Evolutionary conservation across 371 early-diverging fungal species (phyloP).

Genomic region (Mortierella sp.): DNA sequence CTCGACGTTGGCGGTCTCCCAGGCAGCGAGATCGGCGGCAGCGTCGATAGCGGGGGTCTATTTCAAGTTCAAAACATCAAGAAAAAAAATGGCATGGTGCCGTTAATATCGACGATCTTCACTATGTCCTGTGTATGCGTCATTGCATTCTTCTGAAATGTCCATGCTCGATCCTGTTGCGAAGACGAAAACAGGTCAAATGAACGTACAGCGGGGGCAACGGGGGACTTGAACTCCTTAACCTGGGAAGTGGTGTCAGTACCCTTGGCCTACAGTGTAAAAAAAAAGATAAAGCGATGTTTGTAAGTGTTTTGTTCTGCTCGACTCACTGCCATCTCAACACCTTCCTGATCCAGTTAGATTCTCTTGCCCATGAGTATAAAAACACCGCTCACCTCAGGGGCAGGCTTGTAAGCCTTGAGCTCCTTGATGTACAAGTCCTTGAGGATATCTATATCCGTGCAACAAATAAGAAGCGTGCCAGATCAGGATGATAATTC

Average conservation of each 20-base stretch:
- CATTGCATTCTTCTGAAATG: not conserved
- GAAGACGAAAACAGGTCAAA: not conserved
- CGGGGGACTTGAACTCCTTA: conserved; percentile 59
- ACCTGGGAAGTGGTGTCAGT: conserved; percentile 50
- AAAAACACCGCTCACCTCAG: conserved; percentile 34
- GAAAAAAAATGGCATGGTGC: not conserved
- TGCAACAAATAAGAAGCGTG: not conserved
- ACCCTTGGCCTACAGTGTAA: conserved; percentile 40
- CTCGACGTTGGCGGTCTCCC: conserved; percentile 58
- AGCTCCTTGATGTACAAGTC: conserved; percentile 58
- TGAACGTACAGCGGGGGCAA: conserved; percentile 40
- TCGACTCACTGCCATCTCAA: not conserved
- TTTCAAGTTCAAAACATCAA: not conserved
- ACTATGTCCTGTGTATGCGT: not conserved
- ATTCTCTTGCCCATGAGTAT: not conserved
- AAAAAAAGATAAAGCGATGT: not conserved
- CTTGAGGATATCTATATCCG: conserved; percentile 49
- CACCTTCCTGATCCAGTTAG: not conserved
- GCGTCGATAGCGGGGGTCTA: conserved; percentile 54
- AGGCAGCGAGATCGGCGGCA: conserved; percentile 53
- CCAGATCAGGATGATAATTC: not conserved
- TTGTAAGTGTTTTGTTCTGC: not conserved
- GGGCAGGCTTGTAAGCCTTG: conserved; percentile 53
- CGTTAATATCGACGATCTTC: not conserved
- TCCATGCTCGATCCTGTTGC: not conserved